These are phyloP conservation scores for Entophlyctis helioformis DNA, from an alignment of 192 early-diverging fungal species.

Conservation along the genomic window DNA sequence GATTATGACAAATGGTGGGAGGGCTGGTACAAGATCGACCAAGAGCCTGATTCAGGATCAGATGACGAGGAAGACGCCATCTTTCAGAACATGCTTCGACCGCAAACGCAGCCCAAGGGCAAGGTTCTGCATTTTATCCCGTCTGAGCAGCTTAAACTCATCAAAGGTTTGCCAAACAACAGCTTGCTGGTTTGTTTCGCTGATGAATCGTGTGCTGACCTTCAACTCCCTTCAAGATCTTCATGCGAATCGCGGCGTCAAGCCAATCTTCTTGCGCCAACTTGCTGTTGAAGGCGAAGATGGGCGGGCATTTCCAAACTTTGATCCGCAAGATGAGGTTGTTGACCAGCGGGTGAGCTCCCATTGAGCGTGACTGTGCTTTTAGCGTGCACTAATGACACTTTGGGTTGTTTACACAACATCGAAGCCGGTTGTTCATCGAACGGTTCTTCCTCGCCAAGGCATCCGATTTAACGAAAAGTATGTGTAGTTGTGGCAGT, in stretches of 20 bases:
- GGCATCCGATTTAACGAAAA: constrained; percentile 37
- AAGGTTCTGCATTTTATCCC: constrained; percentile 46
- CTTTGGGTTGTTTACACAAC: neutral
- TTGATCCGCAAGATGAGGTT: constrained; percentile 11
- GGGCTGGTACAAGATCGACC: constrained; percentile 4
- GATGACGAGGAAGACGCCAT: too few relatives aligned
- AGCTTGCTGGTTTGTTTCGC: neutral
- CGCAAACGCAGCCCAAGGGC: constrained; percentile 11
- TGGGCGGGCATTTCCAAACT: constrained; percentile 23
- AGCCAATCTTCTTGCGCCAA: constrained; percentile 36
- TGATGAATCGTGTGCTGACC: neutral
- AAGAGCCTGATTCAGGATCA: neutral
- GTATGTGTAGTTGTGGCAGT: constrained; percentile 4
- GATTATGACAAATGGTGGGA: constrained; percentile 3
- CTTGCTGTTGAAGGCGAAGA: constrained; percentile 19
- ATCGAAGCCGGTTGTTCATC: constrained; percentile 15
- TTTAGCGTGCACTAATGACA: neutral
- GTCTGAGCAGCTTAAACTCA: constrained; percentile 37
- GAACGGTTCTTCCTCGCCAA: constrained; percentile 7
- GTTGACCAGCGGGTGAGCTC: constrained; percentile 14
- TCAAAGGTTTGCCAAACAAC: constrained; percentile 27
- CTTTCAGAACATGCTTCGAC: too few relatives aligned
- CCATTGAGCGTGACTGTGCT: neutral
- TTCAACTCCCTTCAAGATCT: neutral
- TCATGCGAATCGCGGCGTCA: constrained; percentile 20